These are phyloP conservation scores for Aschersonia sp. DNA, from an alignment of 2,329 filamentous ascomycete genomes.

Conservation along the genomic window DNA sequence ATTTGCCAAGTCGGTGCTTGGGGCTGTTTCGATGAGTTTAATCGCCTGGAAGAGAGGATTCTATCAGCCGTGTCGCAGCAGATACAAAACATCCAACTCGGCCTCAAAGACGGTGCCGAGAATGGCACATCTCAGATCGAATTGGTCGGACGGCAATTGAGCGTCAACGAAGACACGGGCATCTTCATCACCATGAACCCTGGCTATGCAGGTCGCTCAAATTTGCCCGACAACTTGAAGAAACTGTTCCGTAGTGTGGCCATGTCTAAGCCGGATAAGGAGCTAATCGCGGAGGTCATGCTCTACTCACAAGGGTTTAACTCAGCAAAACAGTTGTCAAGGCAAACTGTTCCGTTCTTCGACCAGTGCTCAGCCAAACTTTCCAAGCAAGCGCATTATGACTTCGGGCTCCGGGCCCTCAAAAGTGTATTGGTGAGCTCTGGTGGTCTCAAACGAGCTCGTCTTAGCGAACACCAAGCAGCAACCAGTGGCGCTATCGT, in stretches of 20 bases:
- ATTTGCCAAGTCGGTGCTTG: conserved; percentile 98
- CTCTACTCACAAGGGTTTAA: conserved; percentile 98
- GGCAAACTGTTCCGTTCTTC: conserved; percentile 96
- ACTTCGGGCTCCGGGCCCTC: conserved; percentile 91
- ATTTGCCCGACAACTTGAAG: conserved; percentile 97
- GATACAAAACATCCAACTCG: conserved; percentile 97
- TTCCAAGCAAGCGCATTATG: conserved; percentile 96
- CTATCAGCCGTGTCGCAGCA: conserved; percentile 97
- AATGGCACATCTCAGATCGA: conserved; percentile 85
- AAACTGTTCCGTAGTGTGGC: conserved; percentile 98
- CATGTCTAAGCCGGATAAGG: conserved; percentile 99
- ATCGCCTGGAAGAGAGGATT: conserved; percentile 94
- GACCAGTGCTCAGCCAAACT: conserved; percentile 70
- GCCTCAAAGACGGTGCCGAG: conserved; percentile 69
- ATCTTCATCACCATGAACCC: conserved; percentile 99
- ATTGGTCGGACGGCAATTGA: conserved; percentile 78
- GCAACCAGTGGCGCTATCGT: conserved; percentile 54
- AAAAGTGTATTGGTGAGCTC: conserved; percentile 99
- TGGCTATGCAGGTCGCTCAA: conserved; percentile 94
- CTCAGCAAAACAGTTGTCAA: conserved; percentile 84
- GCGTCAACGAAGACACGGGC: conserved; percentile 83
- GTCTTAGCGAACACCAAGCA: conserved; percentile 45
- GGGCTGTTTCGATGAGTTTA: conserved; percentile 99
- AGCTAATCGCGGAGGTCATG: conserved; percentile 99
- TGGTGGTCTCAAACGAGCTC: conserved; percentile 81